Base-by-base conservation (phyloP, 768 basidiomycete genomes). In the Butyriboletus loyo region DNA sequence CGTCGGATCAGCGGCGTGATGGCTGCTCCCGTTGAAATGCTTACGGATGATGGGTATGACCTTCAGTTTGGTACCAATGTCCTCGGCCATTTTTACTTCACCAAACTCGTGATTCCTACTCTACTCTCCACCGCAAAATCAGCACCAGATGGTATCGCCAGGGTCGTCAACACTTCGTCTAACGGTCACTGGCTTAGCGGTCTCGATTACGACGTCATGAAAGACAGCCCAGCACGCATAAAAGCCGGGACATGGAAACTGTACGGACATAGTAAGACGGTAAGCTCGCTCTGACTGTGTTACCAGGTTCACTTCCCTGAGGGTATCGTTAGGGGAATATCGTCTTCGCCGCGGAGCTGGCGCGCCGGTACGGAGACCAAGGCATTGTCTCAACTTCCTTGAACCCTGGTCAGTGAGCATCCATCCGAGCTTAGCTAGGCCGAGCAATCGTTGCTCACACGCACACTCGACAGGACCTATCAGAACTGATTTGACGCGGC, bases 381-480 rank as follows among this genome's bases (percentile, higher is more conserved):
- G 79, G 77, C 9, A 73, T 81, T 37, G 58, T 78, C 2, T 77
- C 78, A 1, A 68, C 66, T 1, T 64, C 77, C 3, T 43, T 79
- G 25, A 72, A 79, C 49, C 78, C 77, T 8, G 77, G 77, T 58
- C 46, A 32, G 64, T 43, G 8, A 7, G 22, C 17, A 24, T 11
- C 6, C 8, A 22, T 25, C 13, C 7, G 10, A 28, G 28, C 41
- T 32, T 10, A 9, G 15, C n/a, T 24, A 4, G 11, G 4, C 19
- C 7, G 17, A 17, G 6, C 17, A 25, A 15, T 35, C 44, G 15
- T 17, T 3, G 2, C 37, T 49, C 31, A 49, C 13, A 1, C 31
- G 17, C 14, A 4, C 31, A 14, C n/a, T 21, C 5, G 11, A 47
- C 4, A 62, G 57, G 61, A 0, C 53, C 22, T 5, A 56, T 64